Conservation (phyloP, 1,284 basidiomycete genomes). For the Coniferiporia weirii region DNA sequence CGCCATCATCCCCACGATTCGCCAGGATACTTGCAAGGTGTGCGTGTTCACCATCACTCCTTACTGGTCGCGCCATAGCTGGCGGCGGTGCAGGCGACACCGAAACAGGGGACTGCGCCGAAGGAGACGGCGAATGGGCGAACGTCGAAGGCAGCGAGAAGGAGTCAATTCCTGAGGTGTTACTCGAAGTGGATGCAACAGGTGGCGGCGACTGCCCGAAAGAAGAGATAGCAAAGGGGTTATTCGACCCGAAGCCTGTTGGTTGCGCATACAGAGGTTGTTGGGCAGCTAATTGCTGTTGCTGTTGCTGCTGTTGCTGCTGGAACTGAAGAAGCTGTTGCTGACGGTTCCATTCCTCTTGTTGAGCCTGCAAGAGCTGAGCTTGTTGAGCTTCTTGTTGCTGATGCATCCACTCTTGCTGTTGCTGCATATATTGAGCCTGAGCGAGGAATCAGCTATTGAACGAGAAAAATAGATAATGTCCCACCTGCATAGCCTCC, state of each 20-base stretch:
- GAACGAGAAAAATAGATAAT: conserved; percentile 1
- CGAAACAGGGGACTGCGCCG: conserved; percentile 26
- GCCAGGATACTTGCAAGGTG: conserved; percentile 79
- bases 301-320: conserved; percentile 42
- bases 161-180: conserved; percentile 15
- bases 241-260: conserved; percentile 85
- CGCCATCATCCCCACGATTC: conserved; percentile 82
- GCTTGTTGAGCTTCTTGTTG: conserved; percentile 44
- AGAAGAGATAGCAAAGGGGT: conserved; percentile 73
- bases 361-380: conserved; percentile 46
- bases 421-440: conserved; percentile 71
- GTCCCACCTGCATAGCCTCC: conserved; percentile 59
- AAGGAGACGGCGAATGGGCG: conserved; percentile 31
- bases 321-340: conserved; percentile 46
- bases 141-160: conserved; percentile 34
- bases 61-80: conserved; percentile 24
- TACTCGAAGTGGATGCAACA: conserved; percentile 25
- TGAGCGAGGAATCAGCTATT: conserved; percentile 21
- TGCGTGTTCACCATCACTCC: conserved; percentile 64
- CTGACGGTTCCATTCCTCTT: conserved; percentile 33
- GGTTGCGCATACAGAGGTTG: conserved; percentile 53
- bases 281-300: conserved; percentile 35
- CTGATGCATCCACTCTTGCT: conserved; percentile 57
- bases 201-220: conserved; percentile 33
- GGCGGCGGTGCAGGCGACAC: conserved; percentile 25